Evolutionary conservation across 148 eudicot genomes (phyloP).

Genomic region (Persicaria tinctoria): DNA sequence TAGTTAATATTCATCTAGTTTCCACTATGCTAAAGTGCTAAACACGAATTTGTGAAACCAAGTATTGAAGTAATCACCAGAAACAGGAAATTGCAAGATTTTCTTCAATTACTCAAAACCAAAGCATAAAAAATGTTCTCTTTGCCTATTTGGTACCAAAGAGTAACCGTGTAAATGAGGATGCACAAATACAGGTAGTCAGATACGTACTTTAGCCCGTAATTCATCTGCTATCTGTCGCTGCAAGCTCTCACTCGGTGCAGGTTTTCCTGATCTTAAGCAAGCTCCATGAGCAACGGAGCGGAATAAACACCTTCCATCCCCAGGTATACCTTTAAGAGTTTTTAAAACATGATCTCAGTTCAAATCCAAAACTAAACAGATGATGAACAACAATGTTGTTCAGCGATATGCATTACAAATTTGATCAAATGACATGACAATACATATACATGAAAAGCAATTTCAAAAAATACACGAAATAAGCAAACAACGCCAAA

Average conservation of each 20-base stretch:
- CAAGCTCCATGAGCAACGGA: slow-evolving; percentile 96
- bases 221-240: slow-evolving; percentile 87
- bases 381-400: neutral
- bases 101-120: neutral
- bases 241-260: slow-evolving; percentile 72
- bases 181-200: too few species aligned
- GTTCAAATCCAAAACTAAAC: neutral
- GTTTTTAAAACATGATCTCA: neutral
- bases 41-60: too few species aligned
- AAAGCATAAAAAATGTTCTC: neutral
- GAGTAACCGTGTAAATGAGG: neutral
- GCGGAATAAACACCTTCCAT: slow-evolving; percentile 96
- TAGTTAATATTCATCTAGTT: too few species aligned
- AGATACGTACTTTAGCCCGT: slow-evolving; percentile 54
- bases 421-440: neutral
- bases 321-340: slow-evolving; percentile 87
- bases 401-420: neutral
- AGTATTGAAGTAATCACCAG: neutral
- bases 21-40: too few species aligned
- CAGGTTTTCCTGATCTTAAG: slow-evolving; percentile 61
- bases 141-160: neutral
- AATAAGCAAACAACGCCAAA: neutral
- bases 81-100: neutral
- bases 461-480: neutral
- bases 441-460: neutral